Percentiles rank a stretch among this genome's conserved stretches.
These are phyloP conservation scores for Lasiodiplodia gonubiensis DNA, from an alignment of 2,329 filamentous ascomycete genomes.

Conservation along the genomic window DNA sequence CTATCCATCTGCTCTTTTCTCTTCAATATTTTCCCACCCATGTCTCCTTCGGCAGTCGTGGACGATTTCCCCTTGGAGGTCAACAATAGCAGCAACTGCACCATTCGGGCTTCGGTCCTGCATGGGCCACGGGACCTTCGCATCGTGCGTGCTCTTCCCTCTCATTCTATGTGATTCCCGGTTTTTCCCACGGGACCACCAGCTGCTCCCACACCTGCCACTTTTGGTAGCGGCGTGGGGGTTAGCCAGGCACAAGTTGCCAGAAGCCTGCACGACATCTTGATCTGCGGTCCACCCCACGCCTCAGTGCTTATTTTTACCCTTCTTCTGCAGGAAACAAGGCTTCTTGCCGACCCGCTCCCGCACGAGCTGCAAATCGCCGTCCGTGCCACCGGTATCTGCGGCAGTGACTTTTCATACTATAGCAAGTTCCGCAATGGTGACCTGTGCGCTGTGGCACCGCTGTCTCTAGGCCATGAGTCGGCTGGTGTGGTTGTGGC, in stretches of 20 bases:
- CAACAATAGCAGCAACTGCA: conserved; percentile 45
- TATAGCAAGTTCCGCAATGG: conserved; percentile 76
- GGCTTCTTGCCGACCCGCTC: conserved; percentile 60
- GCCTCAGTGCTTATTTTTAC: not conserved
- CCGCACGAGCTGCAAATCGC: conserved; percentile 68
- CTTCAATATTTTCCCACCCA: conserved; percentile 28
- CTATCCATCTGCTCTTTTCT: not conserved
- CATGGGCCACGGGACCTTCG: conserved; percentile 51
- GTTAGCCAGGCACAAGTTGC: not conserved
- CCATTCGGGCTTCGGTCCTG: conserved; percentile 49
- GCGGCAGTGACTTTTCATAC: conserved; percentile 73
- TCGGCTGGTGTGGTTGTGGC: conserved; percentile 32
- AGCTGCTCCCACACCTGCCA: conserved; percentile 9
- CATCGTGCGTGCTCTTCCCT: conserved; percentile 42
- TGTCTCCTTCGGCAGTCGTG: conserved; percentile 49
- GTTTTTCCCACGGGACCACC: conserved; percentile 28
- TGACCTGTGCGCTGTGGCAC: conserved; percentile 69
- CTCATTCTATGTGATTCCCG: conserved; percentile 35
- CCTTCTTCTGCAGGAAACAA: conserved; percentile 55
- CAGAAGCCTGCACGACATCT: conserved; percentile 3
- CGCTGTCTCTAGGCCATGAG: conserved; percentile 60
- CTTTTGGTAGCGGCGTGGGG: not conserved
- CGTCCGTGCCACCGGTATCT: conserved; percentile 70
- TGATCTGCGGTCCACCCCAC: not conserved
- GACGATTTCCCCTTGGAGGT: conserved; percentile 48